Percentiles rank a stretch among this genome's conserved stretches.
These are phyloP conservation scores for Leccinum subrobustum DNA, from an alignment of 1,284 basidiomycete species.

Conservation along the genomic window DNA sequence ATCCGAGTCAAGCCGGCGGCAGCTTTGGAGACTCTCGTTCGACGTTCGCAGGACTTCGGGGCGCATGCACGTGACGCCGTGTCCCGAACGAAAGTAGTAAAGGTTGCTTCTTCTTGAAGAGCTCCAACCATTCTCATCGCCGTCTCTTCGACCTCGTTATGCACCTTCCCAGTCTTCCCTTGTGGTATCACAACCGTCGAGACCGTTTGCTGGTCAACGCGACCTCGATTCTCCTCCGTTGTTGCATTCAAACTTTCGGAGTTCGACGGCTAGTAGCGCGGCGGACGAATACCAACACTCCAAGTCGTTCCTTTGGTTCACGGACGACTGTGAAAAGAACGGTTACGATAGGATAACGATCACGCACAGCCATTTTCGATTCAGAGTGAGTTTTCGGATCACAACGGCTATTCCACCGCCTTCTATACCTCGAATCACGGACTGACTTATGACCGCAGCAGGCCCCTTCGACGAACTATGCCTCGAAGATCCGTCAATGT, in stretches of 20 bases:
- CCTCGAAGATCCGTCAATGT: conserved; percentile 17
- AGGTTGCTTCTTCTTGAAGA: no score
- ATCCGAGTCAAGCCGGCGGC: no score
- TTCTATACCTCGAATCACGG: background rate
- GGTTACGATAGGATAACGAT: conserved; percentile 4
- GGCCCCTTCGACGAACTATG: conserved; percentile 1
- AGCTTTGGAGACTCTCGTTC: no score
- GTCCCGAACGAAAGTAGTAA: no score
- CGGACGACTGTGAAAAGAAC: conserved; percentile 25
- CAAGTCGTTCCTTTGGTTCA: conserved; percentile 30
- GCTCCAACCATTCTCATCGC: conserved; percentile 16
- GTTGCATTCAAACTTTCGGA: conserved; percentile 61
- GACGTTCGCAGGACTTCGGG: no score
- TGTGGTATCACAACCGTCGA: background rate
- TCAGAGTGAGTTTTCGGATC: no score
- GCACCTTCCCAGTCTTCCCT: background rate
- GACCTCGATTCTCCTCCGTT: conserved; percentile 51
- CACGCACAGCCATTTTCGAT: background rate
- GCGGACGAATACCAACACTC: conserved; percentile 35
- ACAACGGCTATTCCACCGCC: no score
- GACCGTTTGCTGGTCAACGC: conserved; percentile 5
- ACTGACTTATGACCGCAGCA: conserved; percentile 22
- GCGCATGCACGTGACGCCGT: no score
- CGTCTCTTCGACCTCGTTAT: conserved; percentile 12
- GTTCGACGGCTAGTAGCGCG: conserved; percentile 54